Percentiles rank a stretch among this genome's conserved stretches.
Conservation (phyloP, 2,329 filamentous ascomycete genomes). For the Clonostachys rhizophaga region DNA sequence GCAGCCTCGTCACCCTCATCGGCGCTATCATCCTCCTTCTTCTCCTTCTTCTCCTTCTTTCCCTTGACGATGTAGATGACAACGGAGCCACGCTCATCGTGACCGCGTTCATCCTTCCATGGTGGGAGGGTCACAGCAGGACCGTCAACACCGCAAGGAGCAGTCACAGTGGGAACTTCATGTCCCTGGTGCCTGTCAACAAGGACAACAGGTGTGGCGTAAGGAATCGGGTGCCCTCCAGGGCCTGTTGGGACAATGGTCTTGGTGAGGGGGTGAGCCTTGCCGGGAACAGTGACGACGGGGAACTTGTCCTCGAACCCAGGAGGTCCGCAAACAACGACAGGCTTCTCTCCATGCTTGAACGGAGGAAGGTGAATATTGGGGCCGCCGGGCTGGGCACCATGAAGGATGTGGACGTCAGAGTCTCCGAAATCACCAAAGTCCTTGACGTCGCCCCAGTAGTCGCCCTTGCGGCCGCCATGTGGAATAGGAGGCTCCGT, state of each 20-base stretch:
- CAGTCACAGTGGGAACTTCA: background rate
- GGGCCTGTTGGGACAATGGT: constrained; percentile 9
- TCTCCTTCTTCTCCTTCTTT: background rate
- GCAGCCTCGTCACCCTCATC: background rate
- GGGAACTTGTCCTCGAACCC: constrained; percentile 4
- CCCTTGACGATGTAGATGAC: background rate
- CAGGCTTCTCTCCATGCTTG: background rate
- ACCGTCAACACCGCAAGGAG: background rate
- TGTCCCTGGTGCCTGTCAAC: constrained; percentile 3
- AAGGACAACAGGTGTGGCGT: constrained; percentile 3
- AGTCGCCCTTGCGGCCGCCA: background rate
- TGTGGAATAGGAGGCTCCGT: background rate
- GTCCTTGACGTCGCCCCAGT: background rate
- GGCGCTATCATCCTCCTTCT: background rate
- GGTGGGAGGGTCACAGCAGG: background rate
- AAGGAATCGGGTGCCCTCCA: constrained; percentile 2
- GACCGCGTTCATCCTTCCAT: background rate
- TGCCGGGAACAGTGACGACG: constrained; percentile 7
- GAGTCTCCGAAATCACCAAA: background rate
- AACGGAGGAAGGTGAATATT: background rate
- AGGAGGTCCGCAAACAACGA: constrained; percentile 7
- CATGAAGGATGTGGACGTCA: background rate
- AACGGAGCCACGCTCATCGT: background rate
- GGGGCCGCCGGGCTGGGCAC: background rate
- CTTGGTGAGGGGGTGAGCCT: constrained; percentile 2